phyloP scores from a whole-genome alignment of 2,329 filamentous ascomycete species.

The Calonectria pseudoturangicola region DNA sequence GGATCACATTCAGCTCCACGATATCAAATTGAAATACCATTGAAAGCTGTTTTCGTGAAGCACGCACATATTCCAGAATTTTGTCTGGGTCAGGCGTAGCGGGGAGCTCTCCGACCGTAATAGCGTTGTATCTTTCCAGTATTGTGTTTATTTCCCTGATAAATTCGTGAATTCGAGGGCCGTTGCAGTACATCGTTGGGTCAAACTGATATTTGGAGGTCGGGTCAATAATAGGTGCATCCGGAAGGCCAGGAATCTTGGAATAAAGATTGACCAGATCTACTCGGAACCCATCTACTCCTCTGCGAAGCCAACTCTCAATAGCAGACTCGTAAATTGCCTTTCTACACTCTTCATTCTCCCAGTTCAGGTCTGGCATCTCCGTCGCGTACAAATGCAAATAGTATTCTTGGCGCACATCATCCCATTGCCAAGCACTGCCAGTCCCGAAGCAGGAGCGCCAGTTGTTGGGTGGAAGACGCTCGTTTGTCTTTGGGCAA shows the following conservation, averaged over 20 bases:
- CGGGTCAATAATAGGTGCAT: slow-evolving; percentile 73
- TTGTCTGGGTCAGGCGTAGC: slow-evolving; percentile 74
- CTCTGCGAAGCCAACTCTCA: slow-evolving; percentile 86
- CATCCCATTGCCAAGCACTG: slow-evolving; percentile 82
- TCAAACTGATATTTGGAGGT: slow-evolving; percentile 71
- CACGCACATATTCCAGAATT: slow-evolving; percentile 76
- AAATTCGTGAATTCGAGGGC: slow-evolving; percentile 81
- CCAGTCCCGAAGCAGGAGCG: slow-evolving; percentile 75
- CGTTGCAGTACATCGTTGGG: slow-evolving; percentile 76
- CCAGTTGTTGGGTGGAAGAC: slow-evolving; percentile 86
- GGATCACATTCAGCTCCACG: slow-evolving; percentile 75
- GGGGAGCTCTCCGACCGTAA: slow-evolving; percentile 83
- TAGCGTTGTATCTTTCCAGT: slow-evolving; percentile 75
- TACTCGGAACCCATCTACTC: slow-evolving; percentile 84
- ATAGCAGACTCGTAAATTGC: slow-evolving; percentile 83
- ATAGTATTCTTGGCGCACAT: slow-evolving; percentile 83
- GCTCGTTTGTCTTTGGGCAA: slow-evolving; percentile 70
- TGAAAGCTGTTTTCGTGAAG: slow-evolving; percentile 75
- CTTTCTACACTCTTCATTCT: slow-evolving; percentile 78
- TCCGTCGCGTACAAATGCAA: slow-evolving; percentile 84
- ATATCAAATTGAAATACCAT: slow-evolving; percentile 83
- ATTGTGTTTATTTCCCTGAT: slow-evolving; percentile 79
- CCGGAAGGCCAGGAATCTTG: slow-evolving; percentile 75
- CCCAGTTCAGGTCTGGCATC: slow-evolving; percentile 91
- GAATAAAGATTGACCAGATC: slow-evolving; percentile 85